These are phyloP conservation scores for Tetrahymena malaccensis DNA, from an alignment of 73 alveolate genomes.

Conservation along the genomic window DNA sequence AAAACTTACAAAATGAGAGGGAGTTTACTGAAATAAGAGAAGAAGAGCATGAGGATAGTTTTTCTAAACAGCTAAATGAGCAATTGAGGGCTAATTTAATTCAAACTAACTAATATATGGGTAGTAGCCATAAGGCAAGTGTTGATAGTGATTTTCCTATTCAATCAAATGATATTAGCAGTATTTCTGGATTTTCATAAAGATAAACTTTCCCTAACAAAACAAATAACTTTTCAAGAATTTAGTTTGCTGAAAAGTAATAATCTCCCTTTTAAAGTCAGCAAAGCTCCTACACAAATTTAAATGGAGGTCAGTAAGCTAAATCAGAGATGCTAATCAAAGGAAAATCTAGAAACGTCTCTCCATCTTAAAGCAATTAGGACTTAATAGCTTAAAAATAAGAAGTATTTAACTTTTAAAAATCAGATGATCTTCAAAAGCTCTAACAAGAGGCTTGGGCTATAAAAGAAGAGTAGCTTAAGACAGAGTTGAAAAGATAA, in stretches of 20 bases:
- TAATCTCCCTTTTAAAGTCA: background rate
- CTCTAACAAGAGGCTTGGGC: background rate
- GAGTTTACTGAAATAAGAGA: background rate
- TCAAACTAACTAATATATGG: background rate
- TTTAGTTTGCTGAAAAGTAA: background rate
- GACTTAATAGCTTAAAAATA: background rate
- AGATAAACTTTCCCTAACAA: background rate
- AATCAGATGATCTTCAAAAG: background rate
- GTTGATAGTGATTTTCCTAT: background rate
- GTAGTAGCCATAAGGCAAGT: background rate
- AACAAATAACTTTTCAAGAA: background rate
- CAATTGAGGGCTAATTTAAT: background rate
- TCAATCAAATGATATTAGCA: background rate
- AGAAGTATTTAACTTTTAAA: background rate
- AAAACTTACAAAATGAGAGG: background rate
- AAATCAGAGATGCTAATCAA: background rate
- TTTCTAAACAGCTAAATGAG: background rate
- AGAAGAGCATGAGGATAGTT: background rate
- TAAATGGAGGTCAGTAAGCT: background rate
- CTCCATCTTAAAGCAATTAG: background rate
- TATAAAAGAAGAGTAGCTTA: background rate
- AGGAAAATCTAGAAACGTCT: background rate
- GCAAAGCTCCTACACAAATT: background rate
- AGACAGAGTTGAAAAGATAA: background rate
- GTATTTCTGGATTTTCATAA: background rate